Percentiles rank a stretch among this genome's conserved stretches.
Evolutionary conservation across 108 stramenopile species (phyloP).

Genomic region (Nitzschia sp.): DNA sequence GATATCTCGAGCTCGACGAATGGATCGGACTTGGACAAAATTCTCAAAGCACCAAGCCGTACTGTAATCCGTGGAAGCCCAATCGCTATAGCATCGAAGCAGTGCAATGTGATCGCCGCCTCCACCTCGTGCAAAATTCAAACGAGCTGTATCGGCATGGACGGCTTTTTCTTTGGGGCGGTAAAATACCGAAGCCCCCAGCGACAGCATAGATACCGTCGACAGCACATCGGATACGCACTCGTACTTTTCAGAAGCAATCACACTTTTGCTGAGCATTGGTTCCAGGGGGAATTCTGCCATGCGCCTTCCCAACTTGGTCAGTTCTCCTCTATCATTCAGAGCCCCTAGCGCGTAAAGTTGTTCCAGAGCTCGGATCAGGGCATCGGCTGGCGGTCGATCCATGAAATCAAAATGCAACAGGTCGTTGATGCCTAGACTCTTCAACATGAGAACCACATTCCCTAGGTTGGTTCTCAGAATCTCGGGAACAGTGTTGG

Average conservation of each 20-base stretch:
- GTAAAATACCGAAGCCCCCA: conserved; percentile 94
- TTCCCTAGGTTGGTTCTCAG: conserved; percentile 98
- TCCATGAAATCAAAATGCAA: conserved; percentile 99
- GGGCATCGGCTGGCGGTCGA: conserved; percentile 92
- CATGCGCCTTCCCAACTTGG: conserved; percentile 97
- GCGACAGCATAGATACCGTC: conserved; percentile 94
- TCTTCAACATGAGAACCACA: conserved; percentile 98
- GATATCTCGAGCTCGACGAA: conserved; percentile 95
- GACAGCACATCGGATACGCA: conserved; percentile 93
- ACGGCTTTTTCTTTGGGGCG: conserved; percentile 97
- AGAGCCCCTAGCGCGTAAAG: conserved; percentile 99
- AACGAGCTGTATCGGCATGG: conserved; percentile 95
- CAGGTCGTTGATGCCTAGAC: conserved; percentile 97
- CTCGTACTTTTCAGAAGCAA: conserved; percentile 93
- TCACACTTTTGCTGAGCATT: conserved; percentile 95
- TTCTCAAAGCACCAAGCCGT: conserved; percentile 99
- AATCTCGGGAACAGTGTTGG: conserved; percentile 98
- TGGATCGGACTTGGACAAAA: conserved; percentile 93
- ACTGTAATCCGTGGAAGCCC: conserved; percentile 93
- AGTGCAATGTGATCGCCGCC: conserved; percentile 96
- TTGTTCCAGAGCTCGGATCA: conserved; percentile 95
- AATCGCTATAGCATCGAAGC: conserved; percentile 90
- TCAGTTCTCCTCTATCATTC: conserved; percentile 97
- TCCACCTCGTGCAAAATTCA: conserved; percentile 97
- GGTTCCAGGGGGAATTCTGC: conserved; percentile 99